Conservation (phyloP, 495 filamentous ascomycete genomes). For the Corynascus novoguineensis region DNA sequence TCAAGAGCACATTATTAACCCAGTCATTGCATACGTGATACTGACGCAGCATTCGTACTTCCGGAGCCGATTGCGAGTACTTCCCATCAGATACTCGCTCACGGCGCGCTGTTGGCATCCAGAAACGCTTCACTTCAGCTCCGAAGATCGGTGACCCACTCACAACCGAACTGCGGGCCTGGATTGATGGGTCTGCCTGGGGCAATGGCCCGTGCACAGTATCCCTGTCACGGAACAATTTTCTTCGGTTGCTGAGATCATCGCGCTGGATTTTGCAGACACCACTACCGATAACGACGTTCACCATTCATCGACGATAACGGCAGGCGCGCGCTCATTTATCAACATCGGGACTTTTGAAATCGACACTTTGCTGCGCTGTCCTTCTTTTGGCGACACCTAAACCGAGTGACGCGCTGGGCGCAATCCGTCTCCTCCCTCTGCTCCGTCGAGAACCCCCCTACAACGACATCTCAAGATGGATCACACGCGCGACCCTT, state of each 20-base stretch:
- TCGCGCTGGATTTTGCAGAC: slow-evolving; percentile 5
- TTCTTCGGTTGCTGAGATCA: slow-evolving; percentile 19
- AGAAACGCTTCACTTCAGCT: too few relatives aligned
- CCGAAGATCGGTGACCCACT: too few relatives aligned
- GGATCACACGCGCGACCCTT: slow-evolving; percentile 84
- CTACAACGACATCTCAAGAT: slow-evolving; percentile 42
- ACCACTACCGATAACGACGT: slow-evolving; percentile 9
- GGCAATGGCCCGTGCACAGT: slow-evolving; percentile 11
- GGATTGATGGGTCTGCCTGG: background rate
- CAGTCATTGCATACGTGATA: too few relatives aligned
- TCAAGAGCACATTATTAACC: too few relatives aligned
- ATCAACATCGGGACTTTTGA: background rate
- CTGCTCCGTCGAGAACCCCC: background rate
- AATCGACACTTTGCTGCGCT: background rate
- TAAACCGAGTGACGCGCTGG: background rate
- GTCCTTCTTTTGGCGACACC: background rate
- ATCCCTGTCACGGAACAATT: slow-evolving; percentile 10
- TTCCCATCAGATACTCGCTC: too few relatives aligned
- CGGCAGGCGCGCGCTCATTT: background rate
- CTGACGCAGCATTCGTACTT: too few relatives aligned
- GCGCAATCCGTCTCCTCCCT: background rate
- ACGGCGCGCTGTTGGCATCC: too few relatives aligned
- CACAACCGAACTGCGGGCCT: background rate
- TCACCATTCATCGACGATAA: slow-evolving; percentile 4
- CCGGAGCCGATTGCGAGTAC: too few relatives aligned